Conservation (phyloP, 2,329 filamentous ascomycete genomes). For the Colletotrichum viniferum region DNA sequence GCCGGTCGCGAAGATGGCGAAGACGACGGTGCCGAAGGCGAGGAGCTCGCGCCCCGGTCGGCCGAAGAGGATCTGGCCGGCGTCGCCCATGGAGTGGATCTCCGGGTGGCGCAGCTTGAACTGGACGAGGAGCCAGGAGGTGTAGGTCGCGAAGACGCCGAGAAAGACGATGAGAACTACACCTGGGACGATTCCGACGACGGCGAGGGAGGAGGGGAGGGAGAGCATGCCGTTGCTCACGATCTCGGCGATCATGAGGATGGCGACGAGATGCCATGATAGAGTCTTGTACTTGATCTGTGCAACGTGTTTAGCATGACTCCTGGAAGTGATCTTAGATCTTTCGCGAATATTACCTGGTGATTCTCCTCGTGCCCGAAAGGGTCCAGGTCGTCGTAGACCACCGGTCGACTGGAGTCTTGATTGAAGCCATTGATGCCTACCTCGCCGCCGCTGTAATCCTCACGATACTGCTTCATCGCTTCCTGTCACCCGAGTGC, state of each 20-base stretch:
- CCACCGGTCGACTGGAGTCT: neutral
- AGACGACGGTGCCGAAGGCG: conserved; percentile 52
- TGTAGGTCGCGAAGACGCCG: conserved; percentile 50
- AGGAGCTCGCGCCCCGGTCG: conserved; percentile 54
- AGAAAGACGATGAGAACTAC: conserved; percentile 45
- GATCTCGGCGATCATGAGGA: conserved; percentile 62
- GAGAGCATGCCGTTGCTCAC: conserved; percentile 59
- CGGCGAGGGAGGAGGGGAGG: conserved; percentile 53
- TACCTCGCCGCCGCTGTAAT: neutral
- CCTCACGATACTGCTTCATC: neutral
- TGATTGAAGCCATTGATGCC: neutral
- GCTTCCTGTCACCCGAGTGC: neutral
- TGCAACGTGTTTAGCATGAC: neutral
- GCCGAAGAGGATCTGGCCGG: conserved; percentile 54
- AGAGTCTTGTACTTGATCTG: conserved; percentile 58
- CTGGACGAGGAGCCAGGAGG: conserved; percentile 48
- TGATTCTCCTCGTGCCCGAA: conserved; percentile 17
- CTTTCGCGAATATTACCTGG: neutral
- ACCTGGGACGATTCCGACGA: conserved; percentile 53
- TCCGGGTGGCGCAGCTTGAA: conserved; percentile 55
- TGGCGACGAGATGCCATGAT: conserved; percentile 54
- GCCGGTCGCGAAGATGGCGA: conserved; percentile 55
- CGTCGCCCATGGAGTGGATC: conserved; percentile 58
- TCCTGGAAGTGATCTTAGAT: too few species aligned
- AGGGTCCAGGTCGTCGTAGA: conserved; percentile 18